Percentiles rank a stretch among this genome's conserved stretches.
These are phyloP conservation scores for Botryotinia narcissicola DNA, from an alignment of 2,329 filamentous ascomycete species.

Conservation along the genomic window DNA sequence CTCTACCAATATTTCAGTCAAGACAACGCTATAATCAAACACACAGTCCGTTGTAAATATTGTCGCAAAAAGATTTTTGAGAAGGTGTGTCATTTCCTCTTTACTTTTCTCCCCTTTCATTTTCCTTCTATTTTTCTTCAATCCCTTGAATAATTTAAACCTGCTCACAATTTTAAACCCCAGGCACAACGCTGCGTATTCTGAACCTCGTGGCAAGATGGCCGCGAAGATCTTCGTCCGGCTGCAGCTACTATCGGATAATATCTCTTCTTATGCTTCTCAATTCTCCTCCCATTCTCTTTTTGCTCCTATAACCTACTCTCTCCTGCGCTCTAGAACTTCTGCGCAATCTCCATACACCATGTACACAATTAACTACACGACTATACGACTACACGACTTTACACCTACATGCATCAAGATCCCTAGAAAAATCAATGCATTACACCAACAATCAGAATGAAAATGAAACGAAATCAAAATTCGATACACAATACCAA, in stretches of 20 bases:
- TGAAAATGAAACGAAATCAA: neutral
- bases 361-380: neutral
- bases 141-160: fast-evolving
- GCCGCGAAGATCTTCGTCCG: slow-evolving; percentile 25
- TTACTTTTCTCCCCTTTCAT: too few relatives aligned
- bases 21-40: slow-evolving; percentile 66
- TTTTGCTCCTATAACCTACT: neutral
- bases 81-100: slow-evolving; percentile 47
- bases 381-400: neutral
- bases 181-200: slow-evolving; percentile 52
- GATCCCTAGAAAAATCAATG: neutral
- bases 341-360: neutral
- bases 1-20: slow-evolving; percentile 57
- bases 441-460: neutral
- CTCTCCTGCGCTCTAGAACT: neutral
- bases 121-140: neutral
- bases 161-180: neutral
- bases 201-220: slow-evolving; percentile 58
- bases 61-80: slow-evolving; percentile 62
- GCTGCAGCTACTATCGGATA: neutral
- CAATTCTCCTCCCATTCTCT: neutral
- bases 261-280: neutral
- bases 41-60: slow-evolving; percentile 65
- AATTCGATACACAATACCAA: neutral
- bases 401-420: neutral